Conservation (phyloP, 2,329 filamentous ascomycete species). For the Fusarium circinatum region DNA sequence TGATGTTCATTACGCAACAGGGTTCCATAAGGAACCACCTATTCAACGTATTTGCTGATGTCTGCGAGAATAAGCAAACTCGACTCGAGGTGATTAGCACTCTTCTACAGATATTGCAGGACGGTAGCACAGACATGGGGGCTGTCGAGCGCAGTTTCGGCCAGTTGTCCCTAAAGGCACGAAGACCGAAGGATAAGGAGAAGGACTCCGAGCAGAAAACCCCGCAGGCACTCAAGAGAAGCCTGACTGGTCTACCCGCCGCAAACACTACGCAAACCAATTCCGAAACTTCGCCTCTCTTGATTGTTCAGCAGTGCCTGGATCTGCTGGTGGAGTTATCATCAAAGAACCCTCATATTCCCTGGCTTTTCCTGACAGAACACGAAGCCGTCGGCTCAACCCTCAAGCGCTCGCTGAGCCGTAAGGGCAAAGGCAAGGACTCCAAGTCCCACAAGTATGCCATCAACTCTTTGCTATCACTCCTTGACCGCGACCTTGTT, state of each 20-base stretch:
- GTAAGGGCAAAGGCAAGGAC: conserved; percentile 91
- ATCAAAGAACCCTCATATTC: conserved; percentile 84
- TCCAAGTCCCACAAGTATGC: conserved; percentile 86
- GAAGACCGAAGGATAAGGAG: conserved; percentile 76
- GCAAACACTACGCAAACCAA: conserved; percentile 64
- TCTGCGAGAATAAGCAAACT: conserved; percentile 97
- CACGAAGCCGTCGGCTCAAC: conserved; percentile 81
- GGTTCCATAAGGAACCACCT: conserved; percentile 85
- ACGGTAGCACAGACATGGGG: conserved; percentile 91
- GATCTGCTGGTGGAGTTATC: conserved; percentile 86
- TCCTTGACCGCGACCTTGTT: conserved; percentile 93
- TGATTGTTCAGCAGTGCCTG: conserved; percentile 96
- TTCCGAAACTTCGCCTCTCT: conserved; percentile 89
- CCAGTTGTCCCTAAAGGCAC: conserved; percentile 90
- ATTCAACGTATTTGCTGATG: conserved; percentile 87
- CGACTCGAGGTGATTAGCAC: conserved; percentile 93
- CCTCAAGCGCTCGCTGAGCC: conserved; percentile 78
- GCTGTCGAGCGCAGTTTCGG: conserved; percentile 96
- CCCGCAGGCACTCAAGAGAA: conserved; percentile 81
- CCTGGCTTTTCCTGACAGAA: conserved; percentile 92
- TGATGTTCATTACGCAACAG: conserved; percentile 97
- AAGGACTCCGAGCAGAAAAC: conserved; percentile 74
- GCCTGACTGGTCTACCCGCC: conserved; percentile 68
- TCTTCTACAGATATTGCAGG: conserved; percentile 91
- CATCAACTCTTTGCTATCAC: conserved; percentile 86